A percentile compares a stretch with the other conserved stretches of the same genome.
phyloP scores from a whole-genome alignment of 306 rosid genomes.

The Potentilla sterilis region DNA sequence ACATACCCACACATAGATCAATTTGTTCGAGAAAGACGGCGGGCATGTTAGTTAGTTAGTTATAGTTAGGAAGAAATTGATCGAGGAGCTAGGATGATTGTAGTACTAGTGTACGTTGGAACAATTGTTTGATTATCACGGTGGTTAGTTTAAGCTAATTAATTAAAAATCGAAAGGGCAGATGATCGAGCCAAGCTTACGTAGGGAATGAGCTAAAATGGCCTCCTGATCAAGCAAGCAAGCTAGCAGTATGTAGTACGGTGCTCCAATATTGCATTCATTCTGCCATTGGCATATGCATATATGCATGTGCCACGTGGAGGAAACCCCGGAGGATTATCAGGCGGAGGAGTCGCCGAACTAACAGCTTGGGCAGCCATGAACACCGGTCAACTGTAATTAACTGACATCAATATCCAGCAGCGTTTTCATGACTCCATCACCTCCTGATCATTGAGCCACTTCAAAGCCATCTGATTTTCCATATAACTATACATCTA shows the following conservation, averaged over 20 bases:
- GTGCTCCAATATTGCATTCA: no score
- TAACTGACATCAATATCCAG: background rate
- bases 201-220: background rate
- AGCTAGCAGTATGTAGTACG: background rate
- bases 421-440: background rate
- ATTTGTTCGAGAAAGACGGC: background rate
- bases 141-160: background rate
- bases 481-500: background rate
- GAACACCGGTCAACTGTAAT: background rate
- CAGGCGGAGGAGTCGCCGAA: slow-evolving; percentile 12
- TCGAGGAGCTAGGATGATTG: background rate
- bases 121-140: background rate
- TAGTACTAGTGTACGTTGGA: background rate
- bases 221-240: background rate
- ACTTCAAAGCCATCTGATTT: background rate
- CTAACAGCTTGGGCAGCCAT: background rate
- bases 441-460: background rate
- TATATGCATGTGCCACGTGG: slow-evolving; percentile 12
- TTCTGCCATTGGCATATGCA: slow-evolving; percentile 1
- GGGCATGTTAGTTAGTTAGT: slow-evolving; percentile 2
- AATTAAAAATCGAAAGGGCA: background rate
- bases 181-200: background rate
- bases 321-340: slow-evolving; percentile 20
- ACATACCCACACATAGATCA: background rate
- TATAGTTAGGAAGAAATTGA: background rate